Conservation (phyloP, 2,329 filamentous ascomycete genomes). For the Pseudogymnoascus sp. region DNA sequence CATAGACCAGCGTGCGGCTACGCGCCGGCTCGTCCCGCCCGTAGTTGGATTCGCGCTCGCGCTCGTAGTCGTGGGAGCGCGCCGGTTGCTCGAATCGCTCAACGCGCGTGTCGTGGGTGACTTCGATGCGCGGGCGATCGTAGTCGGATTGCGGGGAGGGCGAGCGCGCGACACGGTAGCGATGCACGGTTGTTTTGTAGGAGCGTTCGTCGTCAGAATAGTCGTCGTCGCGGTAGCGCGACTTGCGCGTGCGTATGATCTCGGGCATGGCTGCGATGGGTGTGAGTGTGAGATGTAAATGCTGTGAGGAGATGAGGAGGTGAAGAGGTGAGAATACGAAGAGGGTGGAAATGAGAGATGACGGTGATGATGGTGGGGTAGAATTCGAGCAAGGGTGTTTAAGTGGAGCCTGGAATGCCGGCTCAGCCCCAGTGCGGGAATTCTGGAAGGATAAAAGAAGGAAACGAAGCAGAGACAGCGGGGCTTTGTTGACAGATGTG, state of each 20-base stretch:
- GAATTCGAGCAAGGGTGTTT: background rate
- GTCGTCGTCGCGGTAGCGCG: slow-evolving; percentile 23
- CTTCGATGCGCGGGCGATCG: slow-evolving; percentile 24
- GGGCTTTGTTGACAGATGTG: background rate
- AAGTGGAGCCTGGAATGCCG: slow-evolving; percentile 2
- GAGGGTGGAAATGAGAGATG: background rate
- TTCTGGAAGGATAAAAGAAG: background rate
- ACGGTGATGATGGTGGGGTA: slow-evolving; percentile 1
- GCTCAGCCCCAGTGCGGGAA: background rate
- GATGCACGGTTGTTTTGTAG: slow-evolving; percentile 25
- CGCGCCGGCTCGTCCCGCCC: slow-evolving; percentile 31
- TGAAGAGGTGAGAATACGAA: background rate
- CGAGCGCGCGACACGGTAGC: slow-evolving; percentile 25
- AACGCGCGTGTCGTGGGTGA: slow-evolving; percentile 21
- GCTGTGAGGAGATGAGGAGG: background rate
- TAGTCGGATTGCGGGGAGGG: slow-evolving; percentile 24
- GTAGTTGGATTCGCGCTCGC: slow-evolving; percentile 28
- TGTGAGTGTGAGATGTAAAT: background rate
- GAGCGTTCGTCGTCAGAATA: slow-evolving; percentile 25
- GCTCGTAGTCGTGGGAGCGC: slow-evolving; percentile 26
- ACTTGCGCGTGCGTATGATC: slow-evolving; percentile 9
- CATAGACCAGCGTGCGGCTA: slow-evolving; percentile 30
- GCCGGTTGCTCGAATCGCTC: slow-evolving; percentile 20
- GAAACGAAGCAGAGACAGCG: background rate
- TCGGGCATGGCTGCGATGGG: slow-evolving; percentile 8